Conservation (phyloP, 2,329 filamentous ascomycete species). For the Aspergillus brunneoviolaceus region DNA sequence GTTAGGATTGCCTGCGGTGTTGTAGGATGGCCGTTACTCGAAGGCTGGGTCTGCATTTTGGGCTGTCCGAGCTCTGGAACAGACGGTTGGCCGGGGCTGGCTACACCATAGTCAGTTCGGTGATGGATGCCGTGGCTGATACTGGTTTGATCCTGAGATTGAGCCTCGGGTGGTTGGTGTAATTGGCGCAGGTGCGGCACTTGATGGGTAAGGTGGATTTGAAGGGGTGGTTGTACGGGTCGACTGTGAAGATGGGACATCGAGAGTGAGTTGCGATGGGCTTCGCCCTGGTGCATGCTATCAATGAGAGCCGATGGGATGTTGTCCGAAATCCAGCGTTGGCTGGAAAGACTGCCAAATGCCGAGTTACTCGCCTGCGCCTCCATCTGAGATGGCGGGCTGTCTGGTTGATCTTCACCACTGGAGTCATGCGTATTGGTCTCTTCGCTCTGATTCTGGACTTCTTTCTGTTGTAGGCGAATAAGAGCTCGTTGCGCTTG, state of each 20-base stretch:
- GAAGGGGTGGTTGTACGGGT: slow-evolving; percentile 18
- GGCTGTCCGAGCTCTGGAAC: slow-evolving; percentile 21
- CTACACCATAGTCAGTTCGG: slow-evolving; percentile 24
- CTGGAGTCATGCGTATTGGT: slow-evolving; percentile 24
- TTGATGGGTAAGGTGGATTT: slow-evolving; percentile 14
- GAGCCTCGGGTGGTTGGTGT: slow-evolving; percentile 23
- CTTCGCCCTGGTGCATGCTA: slow-evolving; percentile 25
- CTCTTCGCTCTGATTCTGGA: slow-evolving; percentile 24
- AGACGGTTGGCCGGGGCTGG: slow-evolving; percentile 20
- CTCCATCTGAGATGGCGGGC: slow-evolving; percentile 26
- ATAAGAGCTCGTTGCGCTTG: slow-evolving; percentile 42
- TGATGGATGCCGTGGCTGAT: slow-evolving; percentile 25
- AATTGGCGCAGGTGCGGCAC: slow-evolving; percentile 17
- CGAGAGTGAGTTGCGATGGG: slow-evolving; percentile 21
- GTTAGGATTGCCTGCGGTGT: slow-evolving; percentile 34
- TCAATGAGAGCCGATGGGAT: slow-evolving; percentile 30
- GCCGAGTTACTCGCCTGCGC: slow-evolving; percentile 26
- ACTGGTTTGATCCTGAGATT: slow-evolving; percentile 22
- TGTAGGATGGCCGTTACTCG: slow-evolving; percentile 25
- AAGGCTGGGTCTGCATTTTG: slow-evolving; percentile 26
- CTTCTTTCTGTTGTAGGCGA: slow-evolving; percentile 33
- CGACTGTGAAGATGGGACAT: slow-evolving; percentile 22
- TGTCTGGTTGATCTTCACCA: slow-evolving; percentile 27
- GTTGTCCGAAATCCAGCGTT: slow-evolving; percentile 35
- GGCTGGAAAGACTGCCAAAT: slow-evolving; percentile 30